Evolutionary conservation across 768 basidiomycete genomes (phyloP).

Genomic region (Lactarius deliciosus): DNA sequence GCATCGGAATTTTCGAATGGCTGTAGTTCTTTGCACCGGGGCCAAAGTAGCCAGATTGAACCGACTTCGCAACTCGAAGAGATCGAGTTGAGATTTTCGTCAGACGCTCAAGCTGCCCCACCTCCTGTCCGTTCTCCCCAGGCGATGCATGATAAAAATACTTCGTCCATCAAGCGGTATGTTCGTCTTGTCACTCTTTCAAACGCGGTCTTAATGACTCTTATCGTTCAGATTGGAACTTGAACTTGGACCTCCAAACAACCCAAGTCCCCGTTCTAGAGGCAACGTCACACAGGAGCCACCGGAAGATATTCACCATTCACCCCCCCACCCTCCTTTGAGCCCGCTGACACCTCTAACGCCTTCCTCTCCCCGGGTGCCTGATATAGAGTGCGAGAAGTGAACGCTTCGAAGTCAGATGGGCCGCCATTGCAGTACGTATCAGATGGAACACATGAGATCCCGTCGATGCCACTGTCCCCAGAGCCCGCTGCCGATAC

Average conservation of each 20-base stretch:
- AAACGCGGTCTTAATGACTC: not conserved
- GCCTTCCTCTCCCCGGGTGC: slow-evolving; percentile 9
- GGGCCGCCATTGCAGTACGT: not conserved
- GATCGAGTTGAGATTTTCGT: slow-evolving; percentile 8
- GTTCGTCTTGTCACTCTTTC: not conserved
- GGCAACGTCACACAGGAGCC: slow-evolving; percentile 2
- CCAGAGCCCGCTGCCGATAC: not conserved
- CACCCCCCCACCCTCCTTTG: not conserved
- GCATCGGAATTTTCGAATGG: not conserved
- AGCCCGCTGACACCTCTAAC: slow-evolving; percentile 23
- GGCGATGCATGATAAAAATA: not conserved
- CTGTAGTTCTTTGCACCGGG: not conserved
- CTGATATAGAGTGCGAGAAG: not conserved
- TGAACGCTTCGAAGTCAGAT: not conserved
- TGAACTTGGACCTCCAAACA: not conserved
- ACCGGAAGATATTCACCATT: not conserved
- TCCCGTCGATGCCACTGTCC: not conserved
- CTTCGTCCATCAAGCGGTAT: slow-evolving; percentile 8
- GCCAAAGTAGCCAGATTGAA: slow-evolving; percentile 18
- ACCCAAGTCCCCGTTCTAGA: not conserved
- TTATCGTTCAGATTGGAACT: slow-evolving; percentile 4
- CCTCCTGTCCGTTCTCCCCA: not conserved
- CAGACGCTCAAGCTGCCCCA: not conserved
- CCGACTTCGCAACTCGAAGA: slow-evolving; percentile 26
- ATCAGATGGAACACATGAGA: not conserved